Evolutionary conservation across 163 green algal genomes (phyloP), one percentile per base, ranked within the genome.

Genomic region (Volvox carteri): DNA sequence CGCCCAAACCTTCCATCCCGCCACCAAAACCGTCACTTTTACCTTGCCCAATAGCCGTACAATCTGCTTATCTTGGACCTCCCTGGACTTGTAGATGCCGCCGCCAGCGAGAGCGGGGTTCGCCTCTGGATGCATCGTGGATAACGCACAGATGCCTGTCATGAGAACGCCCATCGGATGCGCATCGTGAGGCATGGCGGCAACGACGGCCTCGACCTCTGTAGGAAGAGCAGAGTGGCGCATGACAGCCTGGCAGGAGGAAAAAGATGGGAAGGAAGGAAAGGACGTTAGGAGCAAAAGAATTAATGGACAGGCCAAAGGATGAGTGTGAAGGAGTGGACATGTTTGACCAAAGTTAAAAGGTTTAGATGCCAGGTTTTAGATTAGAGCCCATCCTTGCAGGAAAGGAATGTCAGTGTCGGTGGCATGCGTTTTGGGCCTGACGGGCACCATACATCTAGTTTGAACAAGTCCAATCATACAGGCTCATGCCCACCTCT

Each of bases 51-150:
- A 93, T 35, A 99, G 94, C 5, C 97, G 92, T 75, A 98, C 97
- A 86, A 99, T 98, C 94, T 99, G 97, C 93, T 99, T 98, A 93
- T 99, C 97, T 90, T 98, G 96, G 62, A 98, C 94, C 86, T 97
- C 94, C 39, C 94, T 92, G 39, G 62, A 91, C 80, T 98, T 97
- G 94, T 99, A 99, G 25, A 99, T 92, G 84, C 93, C 91, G 90
- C 98, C 94, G 19, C 98, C 97, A 33, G 94, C 92, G 23, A 99
- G 90, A 25, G 97, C 97, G 4, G 97, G 97, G 91, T 99, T 99
- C 88, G 96, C 78, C 93, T 99, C 97, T 0, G 97, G 97, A 94
- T 99, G 97, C 86, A 95, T 94, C 0, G 96, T 96, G 14, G 91
- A 96, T 50, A 99, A 92, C 2, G 97, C 97, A 65, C 89, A 94